Base-by-base conservation (phyloP, 352 stramenopile genomes). In the Phytophthora aleatoria region DNA sequence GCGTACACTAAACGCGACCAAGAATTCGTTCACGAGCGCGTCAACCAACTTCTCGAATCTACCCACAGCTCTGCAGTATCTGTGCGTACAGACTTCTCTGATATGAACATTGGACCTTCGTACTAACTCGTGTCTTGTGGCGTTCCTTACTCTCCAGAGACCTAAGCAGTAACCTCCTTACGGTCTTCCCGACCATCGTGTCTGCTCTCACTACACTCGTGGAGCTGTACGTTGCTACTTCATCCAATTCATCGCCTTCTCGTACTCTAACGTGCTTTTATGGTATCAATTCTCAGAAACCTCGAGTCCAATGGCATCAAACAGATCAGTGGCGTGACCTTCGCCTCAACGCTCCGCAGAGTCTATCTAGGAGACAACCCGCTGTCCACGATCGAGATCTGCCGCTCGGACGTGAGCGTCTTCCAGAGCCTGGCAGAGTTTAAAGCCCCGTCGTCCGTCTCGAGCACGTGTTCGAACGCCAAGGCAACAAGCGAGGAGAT, bases 241-340 rank as follows among this genome's bases (percentile, higher is more conserved):
- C 5, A 4, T 38, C 38, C n/a, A 5, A 33, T 7, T 36, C 27
- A n/a, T 51, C 11, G 24, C 12, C 38, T 36, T 1, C 33, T 38
- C 7, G 9, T 13, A 38, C 10, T 38, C 35, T 41, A 45, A 45
- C n/a, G 39, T 26, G 2, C 20, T 31, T 47, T 39, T 28, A 10
- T 1, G 2, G 1, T 45, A 28, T 33, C 33, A 8, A 13, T 68
- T 5, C 16, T 38, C 51, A 92, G 83, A 16, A 90, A 86, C 52
- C 77, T 92, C 35, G 76, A 77, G 9, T 76, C 67, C 12, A 92
- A 89, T 30, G 65, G 58, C 1, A 85, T 89, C 57, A 79, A 79
- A 30, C 50, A 69, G n/a, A 67, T 92, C 42, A 60, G 57, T 9
- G 71, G 72, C 31, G 61, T 88, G 30, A 71, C 70, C 3, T 84